These are phyloP conservation scores for Albophoma yamanashiensis DNA, from an alignment of 2,329 filamentous ascomycete species.

Conservation along the genomic window DNA sequence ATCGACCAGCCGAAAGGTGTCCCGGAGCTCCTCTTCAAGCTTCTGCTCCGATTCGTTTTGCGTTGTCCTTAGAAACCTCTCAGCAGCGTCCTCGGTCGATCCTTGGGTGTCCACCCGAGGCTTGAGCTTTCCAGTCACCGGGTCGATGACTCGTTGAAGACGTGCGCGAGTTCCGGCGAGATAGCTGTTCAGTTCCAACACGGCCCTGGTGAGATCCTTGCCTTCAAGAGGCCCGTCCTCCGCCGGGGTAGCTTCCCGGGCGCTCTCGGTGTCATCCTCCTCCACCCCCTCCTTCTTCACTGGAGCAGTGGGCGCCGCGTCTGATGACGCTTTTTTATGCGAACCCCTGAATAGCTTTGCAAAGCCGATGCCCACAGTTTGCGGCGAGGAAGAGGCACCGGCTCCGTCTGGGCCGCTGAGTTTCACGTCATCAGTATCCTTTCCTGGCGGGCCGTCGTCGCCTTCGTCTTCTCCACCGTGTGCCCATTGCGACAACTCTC, in stretches of 20 bases:
- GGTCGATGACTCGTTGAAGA: slow-evolving; percentile 51
- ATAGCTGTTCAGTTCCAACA: slow-evolving; percentile 76
- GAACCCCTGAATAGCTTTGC: slow-evolving; percentile 42
- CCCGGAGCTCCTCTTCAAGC: slow-evolving; percentile 60
- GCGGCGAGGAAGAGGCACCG: slow-evolving; percentile 22
- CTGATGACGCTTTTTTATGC: slow-evolving; percentile 34
- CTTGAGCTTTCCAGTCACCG: slow-evolving; percentile 51
- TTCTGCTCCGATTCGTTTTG: slow-evolving; percentile 42
- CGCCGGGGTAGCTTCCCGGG: slow-evolving; percentile 25
- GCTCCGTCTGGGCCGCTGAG: slow-evolving; percentile 15
- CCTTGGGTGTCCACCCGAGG: slow-evolving; percentile 32
- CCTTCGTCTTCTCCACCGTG: slow-evolving; percentile 29
- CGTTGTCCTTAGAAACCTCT: slow-evolving; percentile 40
- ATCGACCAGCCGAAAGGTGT: slow-evolving; percentile 77
- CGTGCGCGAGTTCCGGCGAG: slow-evolving; percentile 72
- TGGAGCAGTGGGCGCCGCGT: slow-evolving; percentile 51
- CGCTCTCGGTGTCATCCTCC: slow-evolving; percentile 43
- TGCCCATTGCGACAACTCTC: slow-evolving; percentile 56
- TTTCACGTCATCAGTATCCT: slow-evolving; percentile 16
- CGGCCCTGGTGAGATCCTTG: slow-evolving; percentile 73
- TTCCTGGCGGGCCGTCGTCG: slow-evolving; percentile 24
- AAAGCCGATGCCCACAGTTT: slow-evolving; percentile 32
- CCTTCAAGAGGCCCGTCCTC: slow-evolving; percentile 55
- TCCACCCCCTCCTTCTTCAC: slow-evolving; percentile 40
- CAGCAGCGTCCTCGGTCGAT: slow-evolving; percentile 39